Conservation (phyloP, 306 rosid genomes). For the Spatholobus suberectus region DNA sequence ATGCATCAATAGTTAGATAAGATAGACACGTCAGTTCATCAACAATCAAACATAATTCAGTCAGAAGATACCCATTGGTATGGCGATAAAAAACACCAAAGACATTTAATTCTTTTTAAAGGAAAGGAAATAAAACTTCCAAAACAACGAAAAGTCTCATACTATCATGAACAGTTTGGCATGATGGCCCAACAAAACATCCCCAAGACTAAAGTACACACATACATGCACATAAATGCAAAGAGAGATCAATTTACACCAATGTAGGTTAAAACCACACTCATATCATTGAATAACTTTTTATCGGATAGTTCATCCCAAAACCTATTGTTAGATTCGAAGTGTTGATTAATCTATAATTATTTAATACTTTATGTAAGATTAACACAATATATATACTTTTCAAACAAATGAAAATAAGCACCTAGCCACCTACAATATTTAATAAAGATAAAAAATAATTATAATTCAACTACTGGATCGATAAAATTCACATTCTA, state of each 20-base stretch:
- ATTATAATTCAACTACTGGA: neutral
- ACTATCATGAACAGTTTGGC: conserved; percentile 12
- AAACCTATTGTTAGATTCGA: neutral
- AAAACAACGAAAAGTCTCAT: conserved; percentile 13
- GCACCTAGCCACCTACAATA: neutral
- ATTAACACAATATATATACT: neutral
- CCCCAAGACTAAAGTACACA: neutral
- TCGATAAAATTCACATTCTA: neutral
- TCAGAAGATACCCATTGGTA: conserved; percentile 7
- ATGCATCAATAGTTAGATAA: conserved; percentile 43
- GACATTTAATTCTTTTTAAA: neutral
- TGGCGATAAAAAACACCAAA: neutral
- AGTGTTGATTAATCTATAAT: neutral
- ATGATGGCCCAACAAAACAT: conserved; percentile 27
- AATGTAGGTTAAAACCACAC: neutral
- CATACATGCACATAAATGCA: neutral
- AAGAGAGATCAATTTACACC: neutral
- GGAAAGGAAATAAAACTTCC: neutral
- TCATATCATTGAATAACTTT: neutral
- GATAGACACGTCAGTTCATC: conserved; percentile 7
- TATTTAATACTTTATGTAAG: neutral
- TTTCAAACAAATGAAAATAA: neutral
- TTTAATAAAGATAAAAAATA: neutral
- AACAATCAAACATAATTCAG: conserved; percentile 25
- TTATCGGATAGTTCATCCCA: neutral